Evolutionary conservation across 371 early-diverging fungal genomes (phyloP).

Genomic region (Mortierella sp.): DNA sequence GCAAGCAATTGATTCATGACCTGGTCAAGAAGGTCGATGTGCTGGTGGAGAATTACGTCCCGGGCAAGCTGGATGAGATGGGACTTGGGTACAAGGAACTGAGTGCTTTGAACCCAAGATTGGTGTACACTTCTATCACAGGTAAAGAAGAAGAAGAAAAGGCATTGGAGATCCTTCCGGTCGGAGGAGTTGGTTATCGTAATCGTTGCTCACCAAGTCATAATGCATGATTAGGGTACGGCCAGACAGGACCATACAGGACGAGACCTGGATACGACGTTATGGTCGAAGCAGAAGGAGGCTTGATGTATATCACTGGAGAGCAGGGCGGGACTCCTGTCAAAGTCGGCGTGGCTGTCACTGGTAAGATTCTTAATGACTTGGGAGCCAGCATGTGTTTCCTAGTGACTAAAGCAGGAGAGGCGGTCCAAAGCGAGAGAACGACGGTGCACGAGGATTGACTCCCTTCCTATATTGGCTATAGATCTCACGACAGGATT

Average conservation of each 20-base stretch:
- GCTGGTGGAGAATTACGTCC: slow-evolving; percentile 91
- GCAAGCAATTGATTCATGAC: slow-evolving; percentile 71
- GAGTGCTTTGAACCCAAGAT: slow-evolving; percentile 71
- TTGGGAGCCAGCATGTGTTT: too few relatives aligned
- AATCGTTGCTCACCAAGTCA: too few relatives aligned
- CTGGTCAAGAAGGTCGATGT: slow-evolving; percentile 80
- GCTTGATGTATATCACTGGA: slow-evolving; percentile 96
- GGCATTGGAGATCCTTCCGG: background rate
- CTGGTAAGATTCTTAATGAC: slow-evolving; percentile 77
- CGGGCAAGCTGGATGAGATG: slow-evolving; percentile 82
- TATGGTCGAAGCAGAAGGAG: slow-evolving; percentile 92
- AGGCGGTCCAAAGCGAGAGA: too few relatives aligned
- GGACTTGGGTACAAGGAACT: slow-evolving; percentile 84
- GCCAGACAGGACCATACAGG: slow-evolving; percentile 86
- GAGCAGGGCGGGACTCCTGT: slow-evolving; percentile 84
- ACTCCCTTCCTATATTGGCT: too few relatives aligned
- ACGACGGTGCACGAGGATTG: too few relatives aligned
- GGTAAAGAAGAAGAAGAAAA: slow-evolving; percentile 43
- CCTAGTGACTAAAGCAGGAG: too few relatives aligned
- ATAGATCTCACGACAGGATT: slow-evolving; percentile 83
- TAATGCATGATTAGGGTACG: slow-evolving; percentile 70
- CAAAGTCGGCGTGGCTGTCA: slow-evolving; percentile 96
- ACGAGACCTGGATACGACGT: slow-evolving; percentile 92
- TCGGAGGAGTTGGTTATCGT: too few relatives aligned
- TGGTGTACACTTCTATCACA: slow-evolving; percentile 91